Percentiles rank a stretch among this genome's conserved stretches.
phyloP scores from a whole-genome alignment of 2,329 filamentous ascomycete species.

The Aureobasidium sp. region DNA sequence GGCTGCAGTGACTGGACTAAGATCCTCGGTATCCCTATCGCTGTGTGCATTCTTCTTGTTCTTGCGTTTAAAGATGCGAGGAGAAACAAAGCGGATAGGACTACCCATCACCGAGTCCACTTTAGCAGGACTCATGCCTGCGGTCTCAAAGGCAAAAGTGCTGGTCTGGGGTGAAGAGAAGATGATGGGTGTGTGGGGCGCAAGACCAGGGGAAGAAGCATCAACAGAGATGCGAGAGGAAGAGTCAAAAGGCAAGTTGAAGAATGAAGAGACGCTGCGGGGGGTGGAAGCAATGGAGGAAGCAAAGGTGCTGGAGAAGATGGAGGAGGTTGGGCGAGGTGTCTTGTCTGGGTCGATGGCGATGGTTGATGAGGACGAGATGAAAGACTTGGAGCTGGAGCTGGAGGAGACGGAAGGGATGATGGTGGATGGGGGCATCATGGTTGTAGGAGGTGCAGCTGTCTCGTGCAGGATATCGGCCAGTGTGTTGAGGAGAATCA shows the following conservation, averaged over 20 bases:
- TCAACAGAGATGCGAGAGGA: background rate
- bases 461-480: background rate
- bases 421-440: background rate
- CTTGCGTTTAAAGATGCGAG: background rate
- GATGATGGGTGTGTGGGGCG: background rate
- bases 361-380: background rate
- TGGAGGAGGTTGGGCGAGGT: background rate
- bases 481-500: background rate
- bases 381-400: background rate
- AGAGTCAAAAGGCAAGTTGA: background rate
- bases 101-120: slow-evolving; percentile 1
- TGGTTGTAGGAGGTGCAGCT: background rate
- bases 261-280: background rate
- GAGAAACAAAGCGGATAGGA: background rate
- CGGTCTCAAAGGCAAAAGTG: background rate
- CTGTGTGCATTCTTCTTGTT: background rate
- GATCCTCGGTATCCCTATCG: background rate
- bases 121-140: background rate
- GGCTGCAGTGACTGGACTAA: background rate
- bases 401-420: background rate
- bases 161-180: background rate
- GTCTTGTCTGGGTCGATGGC: background rate
- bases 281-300: background rate
- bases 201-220: background rate
- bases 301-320: background rate